phyloP scores from a whole-genome alignment of 2,329 filamentous ascomycete genomes.

The Bertia moriformis region DNA sequence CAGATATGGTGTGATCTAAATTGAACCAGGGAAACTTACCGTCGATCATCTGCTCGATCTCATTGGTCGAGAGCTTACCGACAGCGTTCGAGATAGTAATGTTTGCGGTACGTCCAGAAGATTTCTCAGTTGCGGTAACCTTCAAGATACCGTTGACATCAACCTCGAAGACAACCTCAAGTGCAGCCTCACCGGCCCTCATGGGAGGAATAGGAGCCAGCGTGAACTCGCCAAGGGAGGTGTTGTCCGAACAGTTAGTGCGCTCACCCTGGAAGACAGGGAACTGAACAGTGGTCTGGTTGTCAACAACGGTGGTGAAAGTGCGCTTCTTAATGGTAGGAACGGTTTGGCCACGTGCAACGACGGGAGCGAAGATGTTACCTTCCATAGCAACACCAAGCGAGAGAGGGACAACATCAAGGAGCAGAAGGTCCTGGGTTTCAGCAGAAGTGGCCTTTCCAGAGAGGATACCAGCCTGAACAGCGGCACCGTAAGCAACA shows the following conservation, averaged over 20 bases:
- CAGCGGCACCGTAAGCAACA: conserved; percentile 94
- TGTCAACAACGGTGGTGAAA: conserved; percentile 73
- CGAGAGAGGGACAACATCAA: conserved; percentile 91
- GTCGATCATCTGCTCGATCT: conserved; percentile 97
- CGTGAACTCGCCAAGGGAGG: conserved; percentile 92
- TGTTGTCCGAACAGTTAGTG: conserved; percentile 97
- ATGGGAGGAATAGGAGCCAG: conserved; percentile 75
- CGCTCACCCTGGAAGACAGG: conserved; percentile 92
- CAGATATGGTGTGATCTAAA: conserved; percentile 6
- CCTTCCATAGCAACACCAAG: conserved; percentile 99
- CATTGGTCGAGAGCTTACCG: conserved; percentile 82
- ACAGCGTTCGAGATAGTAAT: conserved; percentile 99
- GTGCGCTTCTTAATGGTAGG: conserved; percentile 69
- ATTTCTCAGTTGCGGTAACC: conserved; percentile 98
- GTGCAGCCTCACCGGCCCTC: conserved; percentile 87
- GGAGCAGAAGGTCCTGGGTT: conserved; percentile 81
- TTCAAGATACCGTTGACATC: conserved; percentile 99
- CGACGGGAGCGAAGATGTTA: conserved; percentile 93
- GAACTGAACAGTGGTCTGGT: conserved; percentile 76
- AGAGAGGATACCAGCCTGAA: conserved; percentile 96
- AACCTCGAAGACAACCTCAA: conserved; percentile 97
- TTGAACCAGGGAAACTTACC: conserved; percentile 28
- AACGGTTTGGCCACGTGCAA: conserved; percentile 64
- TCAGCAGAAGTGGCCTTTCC: conserved; percentile 95
- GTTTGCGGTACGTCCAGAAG: conserved; percentile 92